Evolutionary conservation across 208 protist genomes (phyloP).

Genomic region (Trypanosoma melophagium): DNA sequence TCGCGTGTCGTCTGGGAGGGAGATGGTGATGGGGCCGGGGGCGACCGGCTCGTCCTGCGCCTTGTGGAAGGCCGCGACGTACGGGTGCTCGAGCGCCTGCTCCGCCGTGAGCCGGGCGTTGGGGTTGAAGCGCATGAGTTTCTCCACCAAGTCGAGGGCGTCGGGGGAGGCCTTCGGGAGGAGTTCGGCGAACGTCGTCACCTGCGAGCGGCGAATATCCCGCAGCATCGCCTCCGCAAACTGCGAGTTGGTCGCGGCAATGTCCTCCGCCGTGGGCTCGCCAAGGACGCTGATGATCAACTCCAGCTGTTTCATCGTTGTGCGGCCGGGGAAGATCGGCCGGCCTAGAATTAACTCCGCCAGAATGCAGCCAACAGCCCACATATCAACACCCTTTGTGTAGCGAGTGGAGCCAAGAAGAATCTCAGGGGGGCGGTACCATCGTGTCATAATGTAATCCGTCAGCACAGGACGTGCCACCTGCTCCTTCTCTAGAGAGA

Average conservation of each 20-base stretch:
- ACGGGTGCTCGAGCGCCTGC: slow-evolving; percentile 93
- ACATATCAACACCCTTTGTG: slow-evolving; percentile 98
- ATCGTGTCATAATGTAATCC: slow-evolving; percentile 96
- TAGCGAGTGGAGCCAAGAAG: slow-evolving; percentile 95
- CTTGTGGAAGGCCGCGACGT: slow-evolving; percentile 91
- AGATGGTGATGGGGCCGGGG: slow-evolving; percentile 84
- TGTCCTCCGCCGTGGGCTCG: slow-evolving; percentile 84
- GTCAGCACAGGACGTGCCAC: slow-evolving; percentile 87
- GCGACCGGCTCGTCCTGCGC: slow-evolving; percentile 82
- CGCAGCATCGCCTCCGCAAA: slow-evolving; percentile 95
- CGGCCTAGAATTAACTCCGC: slow-evolving; percentile 95
- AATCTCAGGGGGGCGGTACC: slow-evolving; percentile 98
- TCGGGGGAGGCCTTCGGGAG: slow-evolving; percentile 92
- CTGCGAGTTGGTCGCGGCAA: slow-evolving; percentile 92
- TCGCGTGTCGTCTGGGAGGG: slow-evolving; percentile 94
- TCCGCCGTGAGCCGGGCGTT: slow-evolving; percentile 92
- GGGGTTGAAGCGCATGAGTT: slow-evolving; percentile 96
- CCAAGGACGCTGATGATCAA: slow-evolving; percentile 94
- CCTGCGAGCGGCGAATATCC: slow-evolving; percentile 65
- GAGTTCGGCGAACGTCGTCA: slow-evolving; percentile 78
- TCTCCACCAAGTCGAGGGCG: slow-evolving; percentile 92
- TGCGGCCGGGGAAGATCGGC: slow-evolving; percentile 94
- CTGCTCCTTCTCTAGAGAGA: slow-evolving; percentile 86
- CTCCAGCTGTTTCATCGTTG: slow-evolving; percentile 97
- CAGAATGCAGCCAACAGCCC: slow-evolving; percentile 98